phyloP scores from a whole-genome alignment of 768 basidiomycete species.

The Mycena pura region DNA sequence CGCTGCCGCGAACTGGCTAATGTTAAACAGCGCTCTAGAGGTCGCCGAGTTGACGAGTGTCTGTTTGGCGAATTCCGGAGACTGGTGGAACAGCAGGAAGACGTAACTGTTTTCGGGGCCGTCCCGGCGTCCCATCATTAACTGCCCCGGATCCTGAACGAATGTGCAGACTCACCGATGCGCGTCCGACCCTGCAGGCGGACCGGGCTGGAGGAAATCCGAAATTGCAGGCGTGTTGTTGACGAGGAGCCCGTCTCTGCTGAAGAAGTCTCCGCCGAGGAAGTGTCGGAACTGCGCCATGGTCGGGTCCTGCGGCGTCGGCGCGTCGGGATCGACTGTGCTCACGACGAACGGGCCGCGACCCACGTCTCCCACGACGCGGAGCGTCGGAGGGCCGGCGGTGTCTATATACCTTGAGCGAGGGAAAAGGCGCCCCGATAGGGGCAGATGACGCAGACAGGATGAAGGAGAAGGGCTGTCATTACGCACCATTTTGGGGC shows the following conservation, averaged over 20 bases:
- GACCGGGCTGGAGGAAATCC: slow-evolving; percentile 46
- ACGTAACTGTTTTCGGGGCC: slow-evolving; percentile 55
- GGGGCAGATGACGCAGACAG: too few relatives aligned
- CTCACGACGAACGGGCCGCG: slow-evolving; percentile 53
- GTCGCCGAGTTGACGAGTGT: slow-evolving; percentile 45
- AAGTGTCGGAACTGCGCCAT: slow-evolving; percentile 53
- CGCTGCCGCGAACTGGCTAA: slow-evolving; percentile 46
- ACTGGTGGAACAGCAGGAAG: slow-evolving; percentile 54
- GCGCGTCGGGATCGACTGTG: slow-evolving; percentile 55
- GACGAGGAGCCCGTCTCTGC: slow-evolving; percentile 24
- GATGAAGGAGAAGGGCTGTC: background rate
- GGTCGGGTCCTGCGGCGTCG: slow-evolving; percentile 51
- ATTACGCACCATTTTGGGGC: slow-evolving; percentile 24
- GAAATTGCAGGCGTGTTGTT: slow-evolving; percentile 50
- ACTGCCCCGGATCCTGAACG: too few relatives aligned
- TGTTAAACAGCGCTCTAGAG: slow-evolving; percentile 44
- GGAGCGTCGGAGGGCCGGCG: slow-evolving; percentile 42
- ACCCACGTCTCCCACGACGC: slow-evolving; percentile 27
- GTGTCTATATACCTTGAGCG: too few relatives aligned
- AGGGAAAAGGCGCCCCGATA: too few relatives aligned
- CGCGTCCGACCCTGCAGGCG: slow-evolving; percentile 47
- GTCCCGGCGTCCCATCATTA: too few relatives aligned
- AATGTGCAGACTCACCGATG: slow-evolving; percentile 44
- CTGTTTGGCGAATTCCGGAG: slow-evolving; percentile 45
- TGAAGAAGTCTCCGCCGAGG: slow-evolving; percentile 49